Conservation (phyloP, 768 basidiomycete genomes). For the Lactarius sp. region DNA sequence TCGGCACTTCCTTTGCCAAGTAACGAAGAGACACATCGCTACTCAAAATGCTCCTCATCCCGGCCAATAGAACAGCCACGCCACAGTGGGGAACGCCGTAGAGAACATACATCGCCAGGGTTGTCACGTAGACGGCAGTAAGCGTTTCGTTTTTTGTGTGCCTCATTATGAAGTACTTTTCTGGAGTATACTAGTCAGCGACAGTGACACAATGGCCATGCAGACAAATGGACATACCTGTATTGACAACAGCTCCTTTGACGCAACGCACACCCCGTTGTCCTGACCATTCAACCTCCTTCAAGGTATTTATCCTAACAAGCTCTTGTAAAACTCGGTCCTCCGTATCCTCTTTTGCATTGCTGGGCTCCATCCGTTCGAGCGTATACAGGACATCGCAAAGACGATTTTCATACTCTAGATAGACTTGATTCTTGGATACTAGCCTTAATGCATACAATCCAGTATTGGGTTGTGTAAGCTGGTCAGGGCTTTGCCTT, state of each 20-base stretch:
- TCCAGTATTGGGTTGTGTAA: neutral
- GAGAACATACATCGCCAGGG: too few species aligned
- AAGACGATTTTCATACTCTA: neutral
- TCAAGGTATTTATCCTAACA: neutral
- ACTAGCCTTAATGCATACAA: neutral
- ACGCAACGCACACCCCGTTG: neutral
- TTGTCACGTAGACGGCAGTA: too few species aligned
- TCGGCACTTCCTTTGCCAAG: too few species aligned
- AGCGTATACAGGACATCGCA: neutral
- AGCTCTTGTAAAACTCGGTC: slow-evolving; percentile 1
- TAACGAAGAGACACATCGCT: too few species aligned
- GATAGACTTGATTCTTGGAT: neutral
- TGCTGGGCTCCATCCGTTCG: neutral
- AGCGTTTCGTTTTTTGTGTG: neutral
- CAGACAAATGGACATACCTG: neutral
- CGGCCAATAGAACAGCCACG: too few species aligned
- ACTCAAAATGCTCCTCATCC: too few species aligned
- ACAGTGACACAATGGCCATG: neutral
- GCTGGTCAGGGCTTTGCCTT: neutral
- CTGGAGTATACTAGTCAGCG: neutral
- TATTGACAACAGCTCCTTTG: neutral
- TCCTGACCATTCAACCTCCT: slow-evolving; percentile 3
- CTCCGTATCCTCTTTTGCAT: neutral
- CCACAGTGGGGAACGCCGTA: too few species aligned
- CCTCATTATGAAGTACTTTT: neutral